phyloP scores from a whole-genome alignment of 257 asterid genomes.

The Orobanche coerulescens region DNA sequence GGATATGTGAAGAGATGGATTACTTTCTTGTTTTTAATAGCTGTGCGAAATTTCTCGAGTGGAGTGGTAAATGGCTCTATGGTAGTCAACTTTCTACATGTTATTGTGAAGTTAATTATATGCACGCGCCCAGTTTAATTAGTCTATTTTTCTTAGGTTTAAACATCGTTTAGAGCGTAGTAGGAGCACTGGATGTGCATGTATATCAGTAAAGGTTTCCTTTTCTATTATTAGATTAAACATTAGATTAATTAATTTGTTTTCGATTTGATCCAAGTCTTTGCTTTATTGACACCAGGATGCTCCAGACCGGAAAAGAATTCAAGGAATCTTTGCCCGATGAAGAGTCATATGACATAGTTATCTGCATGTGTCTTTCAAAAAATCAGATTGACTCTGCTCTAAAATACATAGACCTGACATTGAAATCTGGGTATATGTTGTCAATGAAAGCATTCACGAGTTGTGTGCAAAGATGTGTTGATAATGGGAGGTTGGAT shows the following conservation, averaged over 20 bases:
- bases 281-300: slow-evolving; percentile 53
- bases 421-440: slow-evolving; percentile 58
- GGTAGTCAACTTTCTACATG: neutral
- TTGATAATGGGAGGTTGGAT: slow-evolving; percentile 47
- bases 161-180: neutral
- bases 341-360: slow-evolving; percentile 69
- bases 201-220: neutral
- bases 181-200: neutral
- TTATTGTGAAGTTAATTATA: neutral
- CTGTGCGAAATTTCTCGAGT: neutral
- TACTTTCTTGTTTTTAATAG: neutral
- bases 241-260: neutral
- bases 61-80: neutral
- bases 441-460: slow-evolving; percentile 49
- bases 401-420: slow-evolving; percentile 51
- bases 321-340: slow-evolving; percentile 72
- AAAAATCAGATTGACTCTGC: slow-evolving; percentile 55
- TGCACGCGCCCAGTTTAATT: neutral
- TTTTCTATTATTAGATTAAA: neutral
- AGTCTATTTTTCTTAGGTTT: neutral
- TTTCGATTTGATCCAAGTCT: slow-evolving; percentile 22
- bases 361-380: slow-evolving; percentile 59
- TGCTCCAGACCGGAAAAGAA: slow-evolving; percentile 61
- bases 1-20: neutral
- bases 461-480: slow-evolving; percentile 45